Percentiles rank a stretch among this genome's conserved stretches.
Conservation (phyloP, 1,139 yeast species). For the Scheffersomyces lignicola region DNA sequence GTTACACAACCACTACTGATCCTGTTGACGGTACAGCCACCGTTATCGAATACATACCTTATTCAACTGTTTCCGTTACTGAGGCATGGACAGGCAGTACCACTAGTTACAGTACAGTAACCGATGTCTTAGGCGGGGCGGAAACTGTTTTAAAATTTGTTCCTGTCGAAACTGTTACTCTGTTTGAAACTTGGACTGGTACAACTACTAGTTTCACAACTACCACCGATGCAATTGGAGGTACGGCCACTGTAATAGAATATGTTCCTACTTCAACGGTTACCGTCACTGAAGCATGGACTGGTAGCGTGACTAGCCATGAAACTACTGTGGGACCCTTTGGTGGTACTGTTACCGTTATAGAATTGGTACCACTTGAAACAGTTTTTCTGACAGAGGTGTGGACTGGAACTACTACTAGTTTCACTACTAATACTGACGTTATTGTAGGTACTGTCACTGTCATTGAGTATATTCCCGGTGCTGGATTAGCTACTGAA, state of each 20-base stretch:
- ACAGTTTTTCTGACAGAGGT: neutral
- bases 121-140: too few relatives aligned
- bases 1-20: conserved; percentile 2
- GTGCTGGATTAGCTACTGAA: neutral
- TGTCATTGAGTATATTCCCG: conserved; percentile 4
- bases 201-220: conserved; percentile 4
- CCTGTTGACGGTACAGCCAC: conserved; percentile 2
- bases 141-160: too few relatives aligned
- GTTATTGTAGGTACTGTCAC: conserved; percentile 1
- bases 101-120: too few relatives aligned
- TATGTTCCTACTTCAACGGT: neutral
- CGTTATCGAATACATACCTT: conserved; percentile 4
- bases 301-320: conserved; percentile 1
- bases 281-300: conserved; percentile 2
- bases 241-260: conserved; percentile 3
- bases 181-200: neutral
- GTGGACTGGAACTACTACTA: conserved; percentile 4
- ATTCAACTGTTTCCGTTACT: conserved; percentile 1
- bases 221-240: neutral
- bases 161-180: neutral
- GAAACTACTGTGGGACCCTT: neutral
- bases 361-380: neutral
- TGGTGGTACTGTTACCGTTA: neutral
- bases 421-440: conserved; percentile 2
- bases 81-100: too few relatives aligned